Conservation (phyloP, 176 grass and related monocot genomes). For the Saccharum spontaneum region DNA sequence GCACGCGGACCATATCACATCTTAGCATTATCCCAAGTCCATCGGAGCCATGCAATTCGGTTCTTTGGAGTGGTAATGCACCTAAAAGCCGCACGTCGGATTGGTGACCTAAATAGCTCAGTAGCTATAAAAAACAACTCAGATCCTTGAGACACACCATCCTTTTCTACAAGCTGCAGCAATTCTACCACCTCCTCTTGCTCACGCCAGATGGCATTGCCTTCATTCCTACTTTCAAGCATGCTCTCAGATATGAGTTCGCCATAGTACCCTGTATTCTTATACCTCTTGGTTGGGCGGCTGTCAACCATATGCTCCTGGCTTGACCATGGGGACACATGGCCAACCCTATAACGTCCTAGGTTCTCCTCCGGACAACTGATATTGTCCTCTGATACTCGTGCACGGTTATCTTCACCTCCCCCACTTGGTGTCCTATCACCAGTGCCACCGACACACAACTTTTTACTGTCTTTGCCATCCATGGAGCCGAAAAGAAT, state of each 20-base stretch:
- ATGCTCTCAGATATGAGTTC: not conserved
- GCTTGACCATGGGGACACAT: too few relatives aligned
- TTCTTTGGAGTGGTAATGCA: not conserved
- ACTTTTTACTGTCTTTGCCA: not conserved
- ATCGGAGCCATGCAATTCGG: not conserved
- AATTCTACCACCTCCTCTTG: not conserved
- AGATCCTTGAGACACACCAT: not conserved
- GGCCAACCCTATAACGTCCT: not conserved
- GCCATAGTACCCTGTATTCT: not conserved
- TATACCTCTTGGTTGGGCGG: not conserved
- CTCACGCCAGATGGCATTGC: not conserved
- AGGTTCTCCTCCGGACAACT: not conserved
- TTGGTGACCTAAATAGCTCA: not conserved
- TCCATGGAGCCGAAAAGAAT: not conserved
- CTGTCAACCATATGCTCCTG: not conserved
- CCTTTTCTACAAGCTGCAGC: not conserved
- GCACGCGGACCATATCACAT: not conserved
- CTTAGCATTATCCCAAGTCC: not conserved
- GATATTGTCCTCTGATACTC: not conserved
- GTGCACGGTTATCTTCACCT: not conserved
- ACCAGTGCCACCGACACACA: not conserved
- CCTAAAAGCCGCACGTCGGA: not conserved
- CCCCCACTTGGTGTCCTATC: not conserved
- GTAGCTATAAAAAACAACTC: constrained; percentile 5
- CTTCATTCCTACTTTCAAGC: not conserved